These are phyloP conservation scores for Chlorella sp. DNA, from an alignment of 139 green algal species.

Conservation along the genomic window DNA sequence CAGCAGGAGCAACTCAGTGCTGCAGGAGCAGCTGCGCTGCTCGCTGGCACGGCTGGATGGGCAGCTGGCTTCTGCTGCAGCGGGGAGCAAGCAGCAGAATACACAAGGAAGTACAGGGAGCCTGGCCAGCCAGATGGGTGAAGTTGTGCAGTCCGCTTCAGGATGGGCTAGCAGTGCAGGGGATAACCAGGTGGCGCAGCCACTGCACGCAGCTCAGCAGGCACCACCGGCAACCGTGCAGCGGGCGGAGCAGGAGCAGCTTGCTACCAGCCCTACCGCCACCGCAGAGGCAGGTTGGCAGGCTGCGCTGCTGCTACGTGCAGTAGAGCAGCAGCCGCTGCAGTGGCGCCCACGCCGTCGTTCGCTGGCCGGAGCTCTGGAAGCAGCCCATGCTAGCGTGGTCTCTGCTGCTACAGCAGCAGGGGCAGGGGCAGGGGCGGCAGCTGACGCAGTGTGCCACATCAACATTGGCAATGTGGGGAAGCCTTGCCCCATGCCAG, in stretches of 20 bases:
- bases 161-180: no score
- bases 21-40: background rate
- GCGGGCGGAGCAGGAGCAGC: background rate
- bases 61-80: background rate
- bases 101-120: background rate
- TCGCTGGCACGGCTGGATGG: constrained; percentile 11
- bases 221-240: background rate
- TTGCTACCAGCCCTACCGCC: background rate
- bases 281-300: no score
- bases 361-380: background rate
- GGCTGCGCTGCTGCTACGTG: background rate
- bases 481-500: background rate
- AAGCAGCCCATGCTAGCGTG: background rate
- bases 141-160: no score
- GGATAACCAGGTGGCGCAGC: background rate
- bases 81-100: background rate
- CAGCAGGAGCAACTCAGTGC: constrained; percentile 1
- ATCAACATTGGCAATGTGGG: constrained; percentile 8
- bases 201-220: background rate
- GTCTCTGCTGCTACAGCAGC: background rate
- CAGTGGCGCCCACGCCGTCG: background rate
- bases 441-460: background rate
- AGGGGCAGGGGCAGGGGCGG: background rate
- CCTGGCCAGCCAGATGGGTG: background rate
- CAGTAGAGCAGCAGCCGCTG: constrained; percentile 5